Evolutionary conservation across 495 filamentous ascomycete species (phyloP), one percentile per base, ranked within the genome.

Genomic region (Lophiostoma macrostomum): DNA sequence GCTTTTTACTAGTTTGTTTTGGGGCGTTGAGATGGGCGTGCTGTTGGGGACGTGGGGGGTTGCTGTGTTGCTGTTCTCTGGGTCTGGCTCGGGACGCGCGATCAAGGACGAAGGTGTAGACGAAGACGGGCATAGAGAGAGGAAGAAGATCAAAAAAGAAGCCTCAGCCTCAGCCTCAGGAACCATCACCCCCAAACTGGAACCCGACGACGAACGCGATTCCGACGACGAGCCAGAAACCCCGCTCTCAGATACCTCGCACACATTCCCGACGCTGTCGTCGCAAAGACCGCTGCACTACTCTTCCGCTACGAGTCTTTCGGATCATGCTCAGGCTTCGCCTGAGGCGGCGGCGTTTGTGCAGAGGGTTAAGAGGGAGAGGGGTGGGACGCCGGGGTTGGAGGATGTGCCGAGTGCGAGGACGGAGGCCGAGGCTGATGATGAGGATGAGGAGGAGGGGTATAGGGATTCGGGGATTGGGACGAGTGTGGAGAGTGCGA

Each of bases 1-100:
- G 0, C 56, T 86, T 1, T 85, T 85, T 46, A 86, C 80, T 3
- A 69, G 64, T 3, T 36, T 78, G 22, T 96, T 96, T 67, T 96
- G 90, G 91, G 67, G 64, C 7, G 71, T 78, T 1, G 87, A 87
- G 58, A 75, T 95, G 69, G 36, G 77, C 0, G 82, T 81, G 25
- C 74, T 80, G 53, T 67, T 73, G 5, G 1, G 85, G 1, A 78
- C 71, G 0, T 93, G 85, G 84, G 48, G 77, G 1, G 29, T 76
- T 2, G 55, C 85, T 7, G 72, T 68, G 42, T 55, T 70, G 22
- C 11, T 53, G 24, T 42, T 59, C 51, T 41, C 45, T 16, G n/a
- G 14, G 23, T 6, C 35, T 22, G 43, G 28, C 12, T 12, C 8
- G 25, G 4, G 28, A 31, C 22, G 10, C 45, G 47, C 37, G 4